Conservation (phyloP, 495 filamentous ascomycete genomes). For the Patellaria atrata region DNA sequence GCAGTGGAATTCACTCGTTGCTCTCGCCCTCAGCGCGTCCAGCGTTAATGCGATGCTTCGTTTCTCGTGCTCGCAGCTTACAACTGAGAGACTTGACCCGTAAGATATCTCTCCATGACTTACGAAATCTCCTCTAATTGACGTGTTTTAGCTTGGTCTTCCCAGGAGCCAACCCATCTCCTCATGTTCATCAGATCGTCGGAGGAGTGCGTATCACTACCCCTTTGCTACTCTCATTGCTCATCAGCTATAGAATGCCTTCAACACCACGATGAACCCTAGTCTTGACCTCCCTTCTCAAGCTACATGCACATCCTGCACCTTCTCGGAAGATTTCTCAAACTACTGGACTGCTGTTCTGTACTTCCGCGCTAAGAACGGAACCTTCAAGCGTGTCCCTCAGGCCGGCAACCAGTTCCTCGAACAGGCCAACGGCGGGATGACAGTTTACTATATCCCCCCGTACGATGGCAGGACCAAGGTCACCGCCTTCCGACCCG, state of each 20-base stretch:
- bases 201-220: constrained; percentile 1
- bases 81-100: constrained; percentile 12
- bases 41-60: constrained; percentile 9
- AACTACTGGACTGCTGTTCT: constrained; percentile 42
- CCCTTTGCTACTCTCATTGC: too few relatives aligned
- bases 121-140: too few relatives aligned
- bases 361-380: constrained; percentile 37
- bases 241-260: neutral
- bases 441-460: constrained; percentile 40
- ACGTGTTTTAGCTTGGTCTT: too few relatives aligned
- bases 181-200: constrained; percentile 10
- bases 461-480: constrained; percentile 30
- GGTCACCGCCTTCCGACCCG: constrained; percentile 32
- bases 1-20: too few relatives aligned
- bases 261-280: constrained; percentile 11
- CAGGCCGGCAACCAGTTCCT: constrained; percentile 35
- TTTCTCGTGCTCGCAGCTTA: constrained; percentile 13
- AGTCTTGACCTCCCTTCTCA: constrained; percentile 6
- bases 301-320: constrained; percentile 17
- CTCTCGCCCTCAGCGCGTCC: constrained; percentile 4
- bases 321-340: constrained; percentile 10
- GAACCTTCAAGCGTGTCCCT: constrained; percentile 34
- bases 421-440: constrained; percentile 32
- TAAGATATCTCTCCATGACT: too few relatives aligned
- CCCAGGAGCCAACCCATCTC: constrained; percentile 3